Conservation (phyloP, 169 alveolate species). For the Plasmodium coatneyi region DNA sequence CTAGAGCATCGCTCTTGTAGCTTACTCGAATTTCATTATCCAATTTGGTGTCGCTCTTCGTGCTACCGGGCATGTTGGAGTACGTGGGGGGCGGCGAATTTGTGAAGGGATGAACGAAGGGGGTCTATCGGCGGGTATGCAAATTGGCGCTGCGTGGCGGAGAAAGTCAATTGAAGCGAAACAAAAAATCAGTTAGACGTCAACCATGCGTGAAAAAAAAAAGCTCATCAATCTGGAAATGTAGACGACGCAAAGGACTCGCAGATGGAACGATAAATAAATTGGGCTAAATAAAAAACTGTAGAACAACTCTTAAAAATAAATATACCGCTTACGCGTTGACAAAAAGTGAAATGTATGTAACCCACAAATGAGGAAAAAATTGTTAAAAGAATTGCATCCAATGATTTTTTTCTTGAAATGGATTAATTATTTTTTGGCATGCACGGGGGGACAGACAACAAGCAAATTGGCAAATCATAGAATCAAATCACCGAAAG, state of each 20-base stretch:
- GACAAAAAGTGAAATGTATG: not conserved
- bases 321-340: not conserved
- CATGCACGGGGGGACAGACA: not conserved
- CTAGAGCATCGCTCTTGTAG: constrained; percentile 67
- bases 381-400: not conserved
- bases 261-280: not conserved
- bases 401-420: not conserved
- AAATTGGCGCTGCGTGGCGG: not conserved
- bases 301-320: not conserved
- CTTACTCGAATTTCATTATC: constrained; percentile 68
- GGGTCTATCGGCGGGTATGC: not conserved
- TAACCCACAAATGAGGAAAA: not conserved
- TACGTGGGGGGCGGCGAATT: not conserved
- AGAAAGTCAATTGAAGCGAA: not conserved
- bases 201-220: not conserved
- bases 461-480: not conserved
- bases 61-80: constrained; percentile 71
- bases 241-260: not conserved
- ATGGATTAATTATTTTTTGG: not conserved
- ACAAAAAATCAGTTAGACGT: not conserved
- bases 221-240: not conserved
- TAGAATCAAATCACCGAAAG: not conserved
- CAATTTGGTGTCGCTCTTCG: constrained; percentile 50
- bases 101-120: not conserved
- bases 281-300: not conserved